Conservation (phyloP, 2,329 filamentous ascomycete species). For the Escovopsis sp. region DNA sequence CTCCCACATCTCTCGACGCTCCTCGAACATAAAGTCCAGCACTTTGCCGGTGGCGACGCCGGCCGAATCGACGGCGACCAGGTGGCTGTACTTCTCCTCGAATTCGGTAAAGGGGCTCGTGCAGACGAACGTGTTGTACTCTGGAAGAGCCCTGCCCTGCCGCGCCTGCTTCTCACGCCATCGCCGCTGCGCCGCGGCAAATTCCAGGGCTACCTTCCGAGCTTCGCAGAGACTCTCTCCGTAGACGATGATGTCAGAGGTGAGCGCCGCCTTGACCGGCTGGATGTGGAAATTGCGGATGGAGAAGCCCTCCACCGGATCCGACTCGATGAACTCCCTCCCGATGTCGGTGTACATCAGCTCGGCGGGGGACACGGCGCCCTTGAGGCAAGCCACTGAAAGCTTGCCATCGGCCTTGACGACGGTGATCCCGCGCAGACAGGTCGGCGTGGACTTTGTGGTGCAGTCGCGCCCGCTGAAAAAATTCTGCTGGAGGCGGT, state of each 20-base stretch:
- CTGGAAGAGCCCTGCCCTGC: constrained; percentile 38
- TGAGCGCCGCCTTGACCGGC: constrained; percentile 68
- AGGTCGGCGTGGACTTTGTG: constrained; percentile 53
- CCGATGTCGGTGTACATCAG: constrained; percentile 42
- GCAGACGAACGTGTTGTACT: constrained; percentile 76
- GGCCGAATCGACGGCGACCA: constrained; percentile 61
- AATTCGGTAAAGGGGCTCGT: constrained; percentile 52
- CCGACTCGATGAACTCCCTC: constrained; percentile 62
- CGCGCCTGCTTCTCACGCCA: constrained; percentile 55
- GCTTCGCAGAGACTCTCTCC: constrained; percentile 53
- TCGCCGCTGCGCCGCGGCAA: constrained; percentile 61
- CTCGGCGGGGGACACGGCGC: constrained; percentile 71
- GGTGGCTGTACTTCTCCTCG: constrained; percentile 50
- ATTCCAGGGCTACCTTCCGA: constrained; percentile 49
- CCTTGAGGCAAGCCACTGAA: constrained; percentile 61
- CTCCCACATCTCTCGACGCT: constrained; percentile 79
- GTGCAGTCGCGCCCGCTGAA: constrained; percentile 65
- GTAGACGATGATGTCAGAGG: constrained; percentile 89
- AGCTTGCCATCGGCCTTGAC: constrained; percentile 84
- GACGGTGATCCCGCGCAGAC: constrained; percentile 66
- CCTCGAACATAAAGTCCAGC: constrained; percentile 80
- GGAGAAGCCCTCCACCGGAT: constrained; percentile 82
- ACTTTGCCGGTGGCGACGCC: constrained; percentile 63
- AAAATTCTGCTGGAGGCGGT: constrained; percentile 79
- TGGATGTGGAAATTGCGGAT: constrained; percentile 98